Evolutionary conservation across 495 filamentous ascomycete species (phyloP).

Genomic region (Penicillium goetzii): DNA sequence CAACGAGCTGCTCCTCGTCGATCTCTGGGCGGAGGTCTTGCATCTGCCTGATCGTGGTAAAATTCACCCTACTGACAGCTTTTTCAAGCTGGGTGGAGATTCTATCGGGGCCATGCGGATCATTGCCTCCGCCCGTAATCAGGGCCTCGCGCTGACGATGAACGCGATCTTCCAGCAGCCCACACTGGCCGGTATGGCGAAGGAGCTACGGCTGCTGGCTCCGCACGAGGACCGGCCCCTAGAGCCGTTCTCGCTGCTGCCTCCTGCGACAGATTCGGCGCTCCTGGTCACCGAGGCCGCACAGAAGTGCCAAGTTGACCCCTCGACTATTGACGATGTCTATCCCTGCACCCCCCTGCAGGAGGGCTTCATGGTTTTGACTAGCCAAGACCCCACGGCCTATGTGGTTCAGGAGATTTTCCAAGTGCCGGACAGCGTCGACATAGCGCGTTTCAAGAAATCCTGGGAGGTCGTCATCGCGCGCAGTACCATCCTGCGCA

Average conservation of each 20-base stretch:
- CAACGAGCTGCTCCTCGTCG: constrained; percentile 29
- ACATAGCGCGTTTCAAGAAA: neutral
- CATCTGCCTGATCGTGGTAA: neutral
- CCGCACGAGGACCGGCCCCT: neutral
- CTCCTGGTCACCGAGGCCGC: neutral
- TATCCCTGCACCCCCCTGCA: constrained; percentile 3
- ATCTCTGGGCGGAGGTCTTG: constrained; percentile 30
- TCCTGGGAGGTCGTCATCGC: neutral
- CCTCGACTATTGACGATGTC: neutral
- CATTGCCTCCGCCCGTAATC: constrained; percentile 31
- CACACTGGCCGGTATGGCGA: constrained; percentile 9
- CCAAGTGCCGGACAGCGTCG: neutral
- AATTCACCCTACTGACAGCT: constrained; percentile 40
- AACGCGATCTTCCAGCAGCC: constrained; percentile 26
- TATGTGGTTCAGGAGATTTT: neutral
- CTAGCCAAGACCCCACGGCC: neutral
- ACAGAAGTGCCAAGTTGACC: neutral
- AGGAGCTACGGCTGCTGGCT: constrained; percentile 15
- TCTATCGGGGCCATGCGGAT: constrained; percentile 46
- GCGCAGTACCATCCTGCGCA: neutral
- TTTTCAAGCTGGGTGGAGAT: constrained; percentile 59
- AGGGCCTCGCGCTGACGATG: constrained; percentile 26
- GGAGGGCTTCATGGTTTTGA: constrained; percentile 2
- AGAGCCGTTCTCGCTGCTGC: constrained; percentile 4
- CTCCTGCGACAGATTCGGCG: constrained; percentile 3